These are phyloP conservation scores for Dovyalis caffra DNA, from an alignment of 345 rosid species.

Conservation along the genomic window DNA sequence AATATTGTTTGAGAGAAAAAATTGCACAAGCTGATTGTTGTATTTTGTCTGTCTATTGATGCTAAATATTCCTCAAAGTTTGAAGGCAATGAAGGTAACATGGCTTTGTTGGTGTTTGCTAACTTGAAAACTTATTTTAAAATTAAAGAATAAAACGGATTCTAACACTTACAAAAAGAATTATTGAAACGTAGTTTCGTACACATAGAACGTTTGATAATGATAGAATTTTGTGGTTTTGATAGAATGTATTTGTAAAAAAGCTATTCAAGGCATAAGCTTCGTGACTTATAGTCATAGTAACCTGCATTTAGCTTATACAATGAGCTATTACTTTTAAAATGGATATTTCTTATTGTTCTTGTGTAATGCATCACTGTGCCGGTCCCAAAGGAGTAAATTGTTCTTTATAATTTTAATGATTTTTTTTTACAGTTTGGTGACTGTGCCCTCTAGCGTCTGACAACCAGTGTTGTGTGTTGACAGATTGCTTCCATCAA, in stretches of 20 bases:
- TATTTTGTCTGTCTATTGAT: no score
- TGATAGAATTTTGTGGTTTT: not conserved
- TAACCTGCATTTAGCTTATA: no score
- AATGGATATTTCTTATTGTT: no score
- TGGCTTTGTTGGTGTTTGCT: not conserved
- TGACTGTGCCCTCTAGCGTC: not conserved
- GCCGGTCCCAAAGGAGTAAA: not conserved
- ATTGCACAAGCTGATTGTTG: not conserved
- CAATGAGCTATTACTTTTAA: no score
- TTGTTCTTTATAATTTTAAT: not conserved
- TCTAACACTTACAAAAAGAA: not conserved
- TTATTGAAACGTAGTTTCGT: not conserved
- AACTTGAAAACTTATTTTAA: not conserved
- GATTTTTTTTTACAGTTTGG: not conserved
- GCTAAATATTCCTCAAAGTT: not conserved
- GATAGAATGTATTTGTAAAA: not conserved
- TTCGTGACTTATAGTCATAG: no score
- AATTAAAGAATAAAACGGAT: no score
- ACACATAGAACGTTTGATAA: not conserved
- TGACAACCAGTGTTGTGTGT: not conserved
- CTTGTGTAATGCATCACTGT: not conserved
- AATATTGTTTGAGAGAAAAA: not conserved
- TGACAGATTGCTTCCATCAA: slow-evolving; percentile 77
- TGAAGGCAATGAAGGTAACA: not conserved
- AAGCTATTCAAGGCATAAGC: not conserved